Conservation (phyloP, 768 basidiomycete genomes). For the Lactarius quietus region DNA sequence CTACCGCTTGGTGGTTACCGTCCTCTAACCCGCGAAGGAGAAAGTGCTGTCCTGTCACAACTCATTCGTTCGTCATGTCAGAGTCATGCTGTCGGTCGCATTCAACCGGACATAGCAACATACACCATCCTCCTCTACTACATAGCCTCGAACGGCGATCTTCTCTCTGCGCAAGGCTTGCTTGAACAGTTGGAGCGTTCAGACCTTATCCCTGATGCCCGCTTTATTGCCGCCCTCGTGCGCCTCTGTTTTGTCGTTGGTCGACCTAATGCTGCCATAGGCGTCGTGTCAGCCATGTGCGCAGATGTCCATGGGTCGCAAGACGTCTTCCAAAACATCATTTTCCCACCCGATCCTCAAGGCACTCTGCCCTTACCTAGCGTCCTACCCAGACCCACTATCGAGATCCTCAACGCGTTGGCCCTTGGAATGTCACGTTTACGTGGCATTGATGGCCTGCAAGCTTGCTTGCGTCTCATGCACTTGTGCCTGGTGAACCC, state of each 20-base stretch:
- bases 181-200: conserved; percentile 15
- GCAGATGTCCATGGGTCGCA: conserved; percentile 3
- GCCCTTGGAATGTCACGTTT: conserved; percentile 47
- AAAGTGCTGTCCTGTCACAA: conserved; percentile 4
- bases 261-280: conserved; percentile 14
- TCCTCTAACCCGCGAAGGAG: conserved; percentile 16
- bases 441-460: conserved; percentile 48
- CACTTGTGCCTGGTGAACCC: conserved; percentile 45
- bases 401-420: conserved; percentile 57
- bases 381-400: conserved; percentile 30
- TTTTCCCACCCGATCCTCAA: conserved; percentile 1
- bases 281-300: conserved; percentile 13
- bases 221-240: conserved; percentile 24
- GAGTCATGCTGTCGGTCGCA: neutral
- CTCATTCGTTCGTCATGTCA: conserved; percentile 6
- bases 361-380: conserved; percentile 16
- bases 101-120: conserved; percentile 25
- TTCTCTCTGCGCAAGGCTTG: conserved; percentile 5
- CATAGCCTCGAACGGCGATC: conserved; percentile 10
- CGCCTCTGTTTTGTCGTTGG: conserved; percentile 20
- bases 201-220: conserved; percentile 17
- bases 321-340: neutral
- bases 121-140: conserved; percentile 26
- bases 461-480: conserved; percentile 54
- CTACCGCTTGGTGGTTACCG: conserved; percentile 10